These are phyloP conservation scores for Suhomyces coccinellae DNA, from an alignment of 1,139 yeast species.

Conservation along the genomic window DNA sequence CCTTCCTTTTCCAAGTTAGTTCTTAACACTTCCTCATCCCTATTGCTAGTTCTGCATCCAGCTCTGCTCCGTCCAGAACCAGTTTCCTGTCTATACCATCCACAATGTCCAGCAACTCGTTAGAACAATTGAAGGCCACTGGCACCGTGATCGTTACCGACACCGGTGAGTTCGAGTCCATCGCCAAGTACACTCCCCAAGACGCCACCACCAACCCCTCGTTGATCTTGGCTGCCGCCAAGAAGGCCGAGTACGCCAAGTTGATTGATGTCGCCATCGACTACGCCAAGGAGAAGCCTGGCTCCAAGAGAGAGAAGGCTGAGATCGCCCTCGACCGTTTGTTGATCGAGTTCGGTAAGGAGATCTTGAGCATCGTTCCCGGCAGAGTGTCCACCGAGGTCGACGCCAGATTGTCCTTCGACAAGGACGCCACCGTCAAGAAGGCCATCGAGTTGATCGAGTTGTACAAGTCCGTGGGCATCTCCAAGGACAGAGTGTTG, in stretches of 20 bases:
- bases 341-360: constrained; percentile 93
- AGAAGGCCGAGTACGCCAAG: constrained; percentile 84
- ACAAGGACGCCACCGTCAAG: constrained; percentile 87
- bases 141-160: constrained; percentile 98
- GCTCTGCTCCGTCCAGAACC: neutral
- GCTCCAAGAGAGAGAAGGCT: constrained; percentile 50
- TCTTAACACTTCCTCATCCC: neutral
- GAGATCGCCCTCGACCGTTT: constrained; percentile 84
- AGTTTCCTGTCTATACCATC: neutral
- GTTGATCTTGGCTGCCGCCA: constrained; percentile 91
- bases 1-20: neutral
- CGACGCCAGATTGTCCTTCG: constrained; percentile 95
- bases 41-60: no score
- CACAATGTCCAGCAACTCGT: constrained; percentile 55
- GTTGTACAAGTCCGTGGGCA: constrained; percentile 81
- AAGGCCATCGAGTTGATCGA: constrained; percentile 89
- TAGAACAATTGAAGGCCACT: constrained; percentile 90
- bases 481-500: constrained; percentile 82
- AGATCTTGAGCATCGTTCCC: constrained; percentile 91
- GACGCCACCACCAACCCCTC: constrained; percentile 99
- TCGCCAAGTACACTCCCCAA: constrained; percentile 97
- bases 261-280: constrained; percentile 89
- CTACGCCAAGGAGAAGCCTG: constrained; percentile 71
- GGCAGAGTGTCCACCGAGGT: constrained; percentile 99
- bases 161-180: constrained; percentile 98